Percentiles rank a stretch among this genome's conserved stretches.
These are phyloP conservation scores for Sporothrix pseudoabietina DNA, from an alignment of 2,329 filamentous ascomycete genomes.

Conservation along the genomic window DNA sequence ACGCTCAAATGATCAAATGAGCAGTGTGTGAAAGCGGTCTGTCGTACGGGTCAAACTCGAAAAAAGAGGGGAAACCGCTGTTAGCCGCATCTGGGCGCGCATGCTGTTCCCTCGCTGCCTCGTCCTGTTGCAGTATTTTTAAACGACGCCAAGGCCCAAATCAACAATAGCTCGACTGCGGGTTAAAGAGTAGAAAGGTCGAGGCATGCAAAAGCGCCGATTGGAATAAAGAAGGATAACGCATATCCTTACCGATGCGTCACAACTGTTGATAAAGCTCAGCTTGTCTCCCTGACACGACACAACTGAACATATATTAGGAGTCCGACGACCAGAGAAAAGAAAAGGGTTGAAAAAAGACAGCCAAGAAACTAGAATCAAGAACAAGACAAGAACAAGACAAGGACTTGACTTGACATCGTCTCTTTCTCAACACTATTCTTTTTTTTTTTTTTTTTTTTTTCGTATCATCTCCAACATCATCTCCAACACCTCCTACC, in stretches of 20 bases:
- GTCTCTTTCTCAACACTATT: not conserved
- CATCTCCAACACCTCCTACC: not conserved
- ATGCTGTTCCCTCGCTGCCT: not conserved
- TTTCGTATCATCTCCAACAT: not conserved
- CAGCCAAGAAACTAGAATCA: not conserved
- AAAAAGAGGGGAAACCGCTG: not conserved
- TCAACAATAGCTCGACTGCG: not conserved
- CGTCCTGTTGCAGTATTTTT: conserved; percentile 6
- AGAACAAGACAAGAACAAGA: not conserved
- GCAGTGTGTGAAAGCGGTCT: not conserved
- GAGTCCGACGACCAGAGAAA: not conserved
- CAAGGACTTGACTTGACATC: not conserved
- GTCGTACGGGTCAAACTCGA: too few relatives aligned
- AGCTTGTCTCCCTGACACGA: not conserved
- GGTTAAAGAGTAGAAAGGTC: not conserved
- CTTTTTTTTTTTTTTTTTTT: too few relatives aligned
- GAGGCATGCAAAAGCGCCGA: not conserved
- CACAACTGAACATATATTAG: not conserved
- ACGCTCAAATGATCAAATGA: not conserved
- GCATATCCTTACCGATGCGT: conserved; percentile 4
- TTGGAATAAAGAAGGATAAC: not conserved
- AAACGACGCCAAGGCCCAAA: not conserved
- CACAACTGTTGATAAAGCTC: not conserved
- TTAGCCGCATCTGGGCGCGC: conserved; percentile 9
- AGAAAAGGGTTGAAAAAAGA: not conserved